phyloP scores from a whole-genome alignment of 2,329 filamentous ascomycete species.

The Stagonosporopsis rhizophila region DNA sequence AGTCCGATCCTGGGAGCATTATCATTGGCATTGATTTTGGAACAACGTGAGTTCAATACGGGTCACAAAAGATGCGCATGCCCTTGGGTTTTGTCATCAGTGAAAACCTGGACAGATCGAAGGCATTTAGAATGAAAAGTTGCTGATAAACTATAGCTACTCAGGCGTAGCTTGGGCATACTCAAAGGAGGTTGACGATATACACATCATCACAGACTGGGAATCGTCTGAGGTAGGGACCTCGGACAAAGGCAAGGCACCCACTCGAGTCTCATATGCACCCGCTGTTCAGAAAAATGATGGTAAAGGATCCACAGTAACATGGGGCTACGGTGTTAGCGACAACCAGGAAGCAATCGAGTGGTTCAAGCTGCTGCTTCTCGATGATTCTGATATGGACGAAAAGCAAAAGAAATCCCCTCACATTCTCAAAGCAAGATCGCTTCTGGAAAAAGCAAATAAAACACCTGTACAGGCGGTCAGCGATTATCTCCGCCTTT shows the following conservation, averaged over 20 bases:
- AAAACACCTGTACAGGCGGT: not conserved
- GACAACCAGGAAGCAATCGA: not conserved
- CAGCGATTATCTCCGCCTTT: not conserved
- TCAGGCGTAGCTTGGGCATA: too few species aligned
- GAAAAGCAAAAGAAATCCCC: not conserved
- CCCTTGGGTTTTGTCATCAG: too few species aligned
- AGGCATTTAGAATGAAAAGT: too few species aligned
- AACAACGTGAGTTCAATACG: constrained; percentile 32
- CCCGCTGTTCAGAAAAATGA: not conserved
- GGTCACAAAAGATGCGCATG: too few species aligned
- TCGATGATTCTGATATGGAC: not conserved
- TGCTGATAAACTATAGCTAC: too few species aligned
- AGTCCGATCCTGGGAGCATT: too few species aligned
- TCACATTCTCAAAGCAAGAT: not conserved
- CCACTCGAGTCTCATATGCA: not conserved
- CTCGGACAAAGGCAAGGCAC: not conserved
- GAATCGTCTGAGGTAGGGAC: too few species aligned
- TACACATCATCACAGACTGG: too few species aligned
- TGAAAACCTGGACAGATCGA: not conserved
- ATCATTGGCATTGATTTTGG: constrained; percentile 44
- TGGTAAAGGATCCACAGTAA: too few species aligned
- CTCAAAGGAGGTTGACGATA: too few species aligned
- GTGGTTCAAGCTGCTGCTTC: not conserved
- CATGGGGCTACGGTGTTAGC: not conserved
- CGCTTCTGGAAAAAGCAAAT: not conserved